Evolutionary conservation across 179 eudicot genomes (phyloP).

Genomic region (Actinidia arguta): DNA sequence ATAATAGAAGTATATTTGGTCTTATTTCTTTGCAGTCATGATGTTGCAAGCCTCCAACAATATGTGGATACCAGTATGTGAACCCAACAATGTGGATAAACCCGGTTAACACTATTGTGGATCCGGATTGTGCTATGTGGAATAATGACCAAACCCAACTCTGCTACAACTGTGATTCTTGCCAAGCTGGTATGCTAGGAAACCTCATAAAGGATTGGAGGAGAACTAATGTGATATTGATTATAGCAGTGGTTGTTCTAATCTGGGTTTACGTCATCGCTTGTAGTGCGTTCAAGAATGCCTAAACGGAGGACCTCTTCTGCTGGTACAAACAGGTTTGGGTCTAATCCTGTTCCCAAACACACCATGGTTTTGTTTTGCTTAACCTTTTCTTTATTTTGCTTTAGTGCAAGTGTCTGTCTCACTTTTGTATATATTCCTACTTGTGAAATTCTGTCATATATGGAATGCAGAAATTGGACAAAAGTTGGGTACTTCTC

Average conservation of each 20-base stretch:
- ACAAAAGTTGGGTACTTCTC: neutral
- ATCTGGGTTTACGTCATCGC: slow-evolving; percentile 87
- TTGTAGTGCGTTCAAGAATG: slow-evolving; percentile 86
- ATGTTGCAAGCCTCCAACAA: slow-evolving; percentile 92
- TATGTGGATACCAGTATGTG: slow-evolving; percentile 80
- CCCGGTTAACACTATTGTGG: slow-evolving; percentile 59
- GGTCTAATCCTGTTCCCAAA: slow-evolving; percentile 37
- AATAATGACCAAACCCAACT: slow-evolving; percentile 78
- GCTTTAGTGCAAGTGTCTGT: neutral
- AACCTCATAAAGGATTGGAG: slow-evolving; percentile 91
- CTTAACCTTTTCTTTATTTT: neutral
- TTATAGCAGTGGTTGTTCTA: slow-evolving; percentile 76
- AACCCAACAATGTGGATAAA: slow-evolving; percentile 82
- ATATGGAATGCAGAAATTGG: neutral
- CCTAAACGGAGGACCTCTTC: slow-evolving; percentile 87
- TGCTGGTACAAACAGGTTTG: slow-evolving; percentile 81
- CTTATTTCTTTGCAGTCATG: slow-evolving; percentile 65
- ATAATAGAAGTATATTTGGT: neutral
- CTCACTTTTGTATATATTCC: neutral
- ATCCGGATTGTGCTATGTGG: slow-evolving; percentile 79
- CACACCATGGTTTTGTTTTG: neutral
- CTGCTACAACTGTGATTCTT: slow-evolving; percentile 93
- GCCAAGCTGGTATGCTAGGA: slow-evolving; percentile 91
- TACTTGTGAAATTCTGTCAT: neutral
- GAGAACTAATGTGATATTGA: slow-evolving; percentile 71